phyloP scores from a whole-genome alignment of 345 rosid species.

The Acer yangbiense region DNA sequence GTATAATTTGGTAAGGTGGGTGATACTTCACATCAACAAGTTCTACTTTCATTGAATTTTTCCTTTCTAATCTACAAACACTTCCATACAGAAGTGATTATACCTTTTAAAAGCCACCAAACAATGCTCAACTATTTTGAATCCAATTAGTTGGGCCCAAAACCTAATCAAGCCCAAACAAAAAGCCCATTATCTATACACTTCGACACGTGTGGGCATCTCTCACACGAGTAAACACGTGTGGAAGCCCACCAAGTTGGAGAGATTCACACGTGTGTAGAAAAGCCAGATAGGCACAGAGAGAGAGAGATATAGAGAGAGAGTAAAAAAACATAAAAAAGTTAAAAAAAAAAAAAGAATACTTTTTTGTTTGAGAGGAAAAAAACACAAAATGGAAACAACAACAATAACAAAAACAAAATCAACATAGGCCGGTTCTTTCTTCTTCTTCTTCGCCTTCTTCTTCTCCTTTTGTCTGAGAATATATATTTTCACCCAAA shows the following conservation, averaged over 20 bases:
- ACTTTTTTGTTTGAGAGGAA: slow-evolving; percentile 4
- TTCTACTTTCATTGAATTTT: background rate
- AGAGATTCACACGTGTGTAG: background rate
- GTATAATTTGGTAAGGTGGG: slow-evolving; percentile 19
- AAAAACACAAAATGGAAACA: slow-evolving; percentile 16
- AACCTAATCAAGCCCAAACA: background rate
- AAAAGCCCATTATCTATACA: background rate
- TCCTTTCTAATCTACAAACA: background rate
- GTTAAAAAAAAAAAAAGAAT: too few species aligned
- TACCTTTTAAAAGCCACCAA: background rate
- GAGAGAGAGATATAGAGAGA: background rate
- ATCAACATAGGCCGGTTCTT: slow-evolving; percentile 10
- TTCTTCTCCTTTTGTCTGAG: slow-evolving; percentile 9
- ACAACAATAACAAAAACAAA: background rate
- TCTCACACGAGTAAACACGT: background rate
- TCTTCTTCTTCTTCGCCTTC: background rate
- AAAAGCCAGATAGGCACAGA: slow-evolving; percentile 5
- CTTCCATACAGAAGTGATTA: background rate
- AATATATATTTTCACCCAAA: slow-evolving; percentile 13
- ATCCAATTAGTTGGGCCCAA: background rate
- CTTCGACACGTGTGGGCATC: background rate
- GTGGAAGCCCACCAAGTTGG: background rate
- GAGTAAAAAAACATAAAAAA: background rate
- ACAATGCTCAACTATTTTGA: too few species aligned
- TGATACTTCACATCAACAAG: slow-evolving; percentile 19